A percentile compares a stretch with the other conserved stretches of the same genome.
Evolutionary conservation across 2,329 filamentous ascomycete species (phyloP).

Genomic region (Exophiala lecanii-corni): DNA sequence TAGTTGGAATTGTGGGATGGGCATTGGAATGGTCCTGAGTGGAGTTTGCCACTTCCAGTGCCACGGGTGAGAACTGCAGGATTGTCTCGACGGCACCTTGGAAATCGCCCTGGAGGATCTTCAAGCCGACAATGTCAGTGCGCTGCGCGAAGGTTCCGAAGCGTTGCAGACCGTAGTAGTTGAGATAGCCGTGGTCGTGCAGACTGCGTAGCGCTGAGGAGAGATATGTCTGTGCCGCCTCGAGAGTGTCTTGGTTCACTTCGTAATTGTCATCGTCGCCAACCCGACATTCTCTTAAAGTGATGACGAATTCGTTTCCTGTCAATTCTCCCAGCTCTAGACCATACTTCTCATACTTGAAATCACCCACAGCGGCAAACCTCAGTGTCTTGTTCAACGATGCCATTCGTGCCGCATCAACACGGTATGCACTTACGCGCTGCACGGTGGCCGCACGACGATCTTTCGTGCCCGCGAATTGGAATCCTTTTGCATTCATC

Average conservation of each 20-base stretch:
- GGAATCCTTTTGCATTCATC: slow-evolving; percentile 62
- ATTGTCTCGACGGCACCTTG: slow-evolving; percentile 74
- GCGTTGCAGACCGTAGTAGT: slow-evolving; percentile 96
- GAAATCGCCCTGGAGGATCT: slow-evolving; percentile 77
- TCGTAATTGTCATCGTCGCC: slow-evolving; percentile 33
- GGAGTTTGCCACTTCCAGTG: slow-evolving; percentile 52
- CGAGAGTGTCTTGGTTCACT: slow-evolving; percentile 27
- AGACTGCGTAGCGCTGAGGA: slow-evolving; percentile 62
- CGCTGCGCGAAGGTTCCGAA: slow-evolving; percentile 85
- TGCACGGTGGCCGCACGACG: slow-evolving; percentile 81
- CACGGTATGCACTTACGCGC: slow-evolving; percentile 63
- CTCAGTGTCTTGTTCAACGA: slow-evolving; percentile 58
- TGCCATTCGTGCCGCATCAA: slow-evolving; percentile 60
- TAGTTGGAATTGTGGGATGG: too few relatives aligned
- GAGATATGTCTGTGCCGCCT: slow-evolving; percentile 47
- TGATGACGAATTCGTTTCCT: slow-evolving; percentile 92
- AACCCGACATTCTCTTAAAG: slow-evolving; percentile 72
- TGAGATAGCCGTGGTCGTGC: slow-evolving; percentile 76
- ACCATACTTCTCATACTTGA: slow-evolving; percentile 65
- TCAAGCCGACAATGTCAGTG: slow-evolving; percentile 78
- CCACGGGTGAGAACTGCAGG: slow-evolving; percentile 63
- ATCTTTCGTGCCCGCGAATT: slow-evolving; percentile 89
- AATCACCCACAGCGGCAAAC: slow-evolving; percentile 69
- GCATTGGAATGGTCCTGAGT: slow-evolving; percentile 33
- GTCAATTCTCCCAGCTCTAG: slow-evolving; percentile 77